A percentile compares a stretch with the other conserved stretches of the same genome.
phyloP scores from a whole-genome alignment of 768 basidiomycete species.

The Xerocomus potaroensis region DNA sequence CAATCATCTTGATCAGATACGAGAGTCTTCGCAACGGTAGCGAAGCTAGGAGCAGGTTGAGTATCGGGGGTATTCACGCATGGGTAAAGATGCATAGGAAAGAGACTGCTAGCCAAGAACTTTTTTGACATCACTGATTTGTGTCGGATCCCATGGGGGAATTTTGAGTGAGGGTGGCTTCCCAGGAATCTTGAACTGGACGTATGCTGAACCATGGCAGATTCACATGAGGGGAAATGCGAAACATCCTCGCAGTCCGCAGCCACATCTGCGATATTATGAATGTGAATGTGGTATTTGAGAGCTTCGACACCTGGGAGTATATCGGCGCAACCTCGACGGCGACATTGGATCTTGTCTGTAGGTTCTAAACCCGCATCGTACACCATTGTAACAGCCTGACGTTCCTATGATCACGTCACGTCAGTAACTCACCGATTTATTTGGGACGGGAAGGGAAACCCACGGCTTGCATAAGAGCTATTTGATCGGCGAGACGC shows the following conservation, averaged over 20 bases:
- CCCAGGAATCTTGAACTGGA: neutral
- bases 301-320: conserved; percentile 41
- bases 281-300: conserved; percentile 53
- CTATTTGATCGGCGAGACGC: conserved; percentile 34
- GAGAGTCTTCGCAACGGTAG: conserved; percentile 10
- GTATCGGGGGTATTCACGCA: conserved; percentile 1
- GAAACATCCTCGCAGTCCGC: neutral
- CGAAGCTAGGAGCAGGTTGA: conserved; percentile 8
- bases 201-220: conserved; percentile 1
- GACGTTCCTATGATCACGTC: conserved; percentile 15
- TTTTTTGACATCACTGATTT: conserved; percentile 10
- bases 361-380: conserved; percentile 26
- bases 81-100: conserved; percentile 15
- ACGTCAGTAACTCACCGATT: conserved; percentile 1
- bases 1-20: no score
- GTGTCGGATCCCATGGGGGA: conserved; percentile 1
- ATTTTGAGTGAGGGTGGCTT: conserved; percentile 20
- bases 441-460: neutral
- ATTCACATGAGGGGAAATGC: neutral
- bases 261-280: conserved; percentile 42
- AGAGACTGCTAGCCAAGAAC: conserved; percentile 12
- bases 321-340: conserved; percentile 42
- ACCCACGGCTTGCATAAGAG: conserved; percentile 40
- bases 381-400: conserved; percentile 26
- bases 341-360: conserved; percentile 39